These are phyloP conservation scores for Ascodesmis nigricans DNA, from an alignment of 495 filamentous ascomycete genomes.

Conservation along the genomic window DNA sequence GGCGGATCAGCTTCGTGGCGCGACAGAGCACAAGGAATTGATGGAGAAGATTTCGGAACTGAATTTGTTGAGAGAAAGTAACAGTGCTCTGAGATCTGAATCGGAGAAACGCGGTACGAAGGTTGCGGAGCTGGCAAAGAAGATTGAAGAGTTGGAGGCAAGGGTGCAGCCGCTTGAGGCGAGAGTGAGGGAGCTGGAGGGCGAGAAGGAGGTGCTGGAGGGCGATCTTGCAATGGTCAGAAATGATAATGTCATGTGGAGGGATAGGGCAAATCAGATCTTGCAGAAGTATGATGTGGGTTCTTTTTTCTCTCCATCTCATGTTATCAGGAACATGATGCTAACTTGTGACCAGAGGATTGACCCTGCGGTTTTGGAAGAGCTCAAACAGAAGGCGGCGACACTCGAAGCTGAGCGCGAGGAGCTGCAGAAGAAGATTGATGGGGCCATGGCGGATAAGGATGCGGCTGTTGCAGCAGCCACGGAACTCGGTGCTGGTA, in stretches of 20 bases:
- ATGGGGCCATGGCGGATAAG: conserved; percentile 28
- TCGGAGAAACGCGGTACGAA: conserved; percentile 53
- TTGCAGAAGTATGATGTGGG: conserved; percentile 66
- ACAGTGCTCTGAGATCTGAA: conserved; percentile 65
- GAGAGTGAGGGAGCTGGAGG: conserved; percentile 57
- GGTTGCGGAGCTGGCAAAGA: conserved; percentile 47
- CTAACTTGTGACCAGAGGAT: conserved; percentile 30
- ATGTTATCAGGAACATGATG: conserved; percentile 1
- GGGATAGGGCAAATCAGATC: conserved; percentile 81
- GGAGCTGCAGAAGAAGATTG: conserved; percentile 35
- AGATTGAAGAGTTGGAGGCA: conserved; percentile 47
- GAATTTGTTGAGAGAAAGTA: conserved; percentile 86
- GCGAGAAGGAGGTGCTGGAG: conserved; percentile 52
- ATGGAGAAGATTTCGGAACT: conserved; percentile 87
- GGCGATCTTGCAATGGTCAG: conserved; percentile 69
- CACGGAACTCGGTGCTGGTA: conserved; percentile 24
- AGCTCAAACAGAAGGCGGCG: conserved; percentile 43
- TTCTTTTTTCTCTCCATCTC: neutral
- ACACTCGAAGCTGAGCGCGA: conserved; percentile 51
- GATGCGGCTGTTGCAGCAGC: conserved; percentile 28
- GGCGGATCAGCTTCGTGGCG: conserved; percentile 43
- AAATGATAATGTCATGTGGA: conserved; percentile 74
- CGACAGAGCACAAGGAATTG: conserved; percentile 60
- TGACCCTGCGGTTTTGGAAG: conserved; percentile 77
- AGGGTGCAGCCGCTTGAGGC: conserved; percentile 66